Evolutionary conservation across 1,284 basidiomycete genomes (phyloP).

Genomic region (Lentinula novae-zelandiae): DNA sequence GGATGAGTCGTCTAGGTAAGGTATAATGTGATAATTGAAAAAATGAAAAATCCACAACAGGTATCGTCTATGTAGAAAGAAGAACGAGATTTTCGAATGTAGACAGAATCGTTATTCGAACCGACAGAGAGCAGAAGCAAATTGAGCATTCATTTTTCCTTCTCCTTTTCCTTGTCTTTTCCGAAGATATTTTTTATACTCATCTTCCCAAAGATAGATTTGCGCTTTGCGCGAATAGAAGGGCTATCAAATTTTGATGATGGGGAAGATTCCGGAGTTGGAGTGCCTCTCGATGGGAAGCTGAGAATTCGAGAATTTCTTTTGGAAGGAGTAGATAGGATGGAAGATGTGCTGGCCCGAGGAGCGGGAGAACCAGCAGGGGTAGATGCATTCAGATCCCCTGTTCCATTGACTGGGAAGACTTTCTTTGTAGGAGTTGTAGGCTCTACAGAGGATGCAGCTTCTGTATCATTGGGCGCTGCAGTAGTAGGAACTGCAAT

Average conservation of each 20-base stretch:
- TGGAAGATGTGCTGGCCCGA: constrained; percentile 4
- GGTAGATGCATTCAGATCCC: not conserved
- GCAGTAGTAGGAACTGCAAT: not conserved
- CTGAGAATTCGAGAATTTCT: constrained; percentile 3
- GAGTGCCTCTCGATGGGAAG: constrained; percentile 10
- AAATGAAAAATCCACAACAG: not conserved
- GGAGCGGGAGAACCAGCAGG: not conserved
- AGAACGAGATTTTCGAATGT: not conserved
- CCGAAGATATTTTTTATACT: constrained; percentile 40
- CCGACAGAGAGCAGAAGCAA: too few species aligned
- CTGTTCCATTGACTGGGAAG: not conserved
- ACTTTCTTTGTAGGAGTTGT: not conserved
- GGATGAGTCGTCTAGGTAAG: too few species aligned
- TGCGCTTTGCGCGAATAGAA: constrained; percentile 33
- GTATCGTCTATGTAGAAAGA: not conserved
- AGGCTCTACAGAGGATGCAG: not conserved
- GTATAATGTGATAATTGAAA: not conserved
- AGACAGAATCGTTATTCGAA: too few species aligned
- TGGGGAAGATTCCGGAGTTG: constrained; percentile 17
- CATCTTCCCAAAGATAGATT: constrained; percentile 41
- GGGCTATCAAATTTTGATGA: constrained; percentile 22
- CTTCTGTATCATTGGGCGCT: not conserved
- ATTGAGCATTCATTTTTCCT: constrained; percentile 10
- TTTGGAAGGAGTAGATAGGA: constrained; percentile 16
- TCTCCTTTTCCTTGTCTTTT: constrained; percentile 33